Conservation (phyloP, 352 stramenopile genomes). For the Globisporangium lucens region DNA sequence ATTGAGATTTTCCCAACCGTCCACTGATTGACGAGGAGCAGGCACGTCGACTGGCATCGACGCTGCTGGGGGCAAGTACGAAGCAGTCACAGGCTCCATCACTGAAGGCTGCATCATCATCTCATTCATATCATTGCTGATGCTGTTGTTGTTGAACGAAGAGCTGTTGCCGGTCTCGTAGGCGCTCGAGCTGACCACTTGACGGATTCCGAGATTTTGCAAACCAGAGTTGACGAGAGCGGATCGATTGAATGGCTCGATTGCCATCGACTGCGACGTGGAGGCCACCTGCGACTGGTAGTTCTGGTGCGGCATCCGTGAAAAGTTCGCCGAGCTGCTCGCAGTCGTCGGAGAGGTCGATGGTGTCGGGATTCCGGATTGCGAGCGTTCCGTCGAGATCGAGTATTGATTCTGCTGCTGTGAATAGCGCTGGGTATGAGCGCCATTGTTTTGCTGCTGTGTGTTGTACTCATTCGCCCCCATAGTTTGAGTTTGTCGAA, state of each 20-base stretch:
- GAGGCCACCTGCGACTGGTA: neutral
- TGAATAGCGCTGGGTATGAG: neutral
- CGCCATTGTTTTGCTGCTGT: neutral
- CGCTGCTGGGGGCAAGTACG: neutral
- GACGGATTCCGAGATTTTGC: slow-evolving; percentile 14
- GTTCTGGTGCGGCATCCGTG: neutral
- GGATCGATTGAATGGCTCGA: slow-evolving; percentile 13
- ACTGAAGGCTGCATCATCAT: neutral
- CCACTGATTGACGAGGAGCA: neutral
- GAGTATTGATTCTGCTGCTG: slow-evolving; percentile 1
- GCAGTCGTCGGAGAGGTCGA: neutral
- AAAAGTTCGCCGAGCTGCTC: neutral
- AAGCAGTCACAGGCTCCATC: neutral
- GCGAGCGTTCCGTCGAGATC: neutral
- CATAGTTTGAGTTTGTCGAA: neutral
- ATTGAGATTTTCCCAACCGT: slow-evolving; percentile 8
- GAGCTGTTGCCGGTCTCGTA: slow-evolving; percentile 13
- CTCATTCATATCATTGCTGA: neutral
- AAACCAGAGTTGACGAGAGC: neutral
- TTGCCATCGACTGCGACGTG: slow-evolving; percentile 9
- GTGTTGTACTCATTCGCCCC: neutral
- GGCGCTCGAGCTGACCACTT: slow-evolving; percentile 14
- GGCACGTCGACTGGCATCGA: neutral
- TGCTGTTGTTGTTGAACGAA: neutral
- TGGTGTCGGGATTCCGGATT: neutral